Evolutionary conservation across 2,329 filamentous ascomycete species (phyloP), one percentile per base, ranked within the genome.

Genomic region (Colletotrichum musae): DNA sequence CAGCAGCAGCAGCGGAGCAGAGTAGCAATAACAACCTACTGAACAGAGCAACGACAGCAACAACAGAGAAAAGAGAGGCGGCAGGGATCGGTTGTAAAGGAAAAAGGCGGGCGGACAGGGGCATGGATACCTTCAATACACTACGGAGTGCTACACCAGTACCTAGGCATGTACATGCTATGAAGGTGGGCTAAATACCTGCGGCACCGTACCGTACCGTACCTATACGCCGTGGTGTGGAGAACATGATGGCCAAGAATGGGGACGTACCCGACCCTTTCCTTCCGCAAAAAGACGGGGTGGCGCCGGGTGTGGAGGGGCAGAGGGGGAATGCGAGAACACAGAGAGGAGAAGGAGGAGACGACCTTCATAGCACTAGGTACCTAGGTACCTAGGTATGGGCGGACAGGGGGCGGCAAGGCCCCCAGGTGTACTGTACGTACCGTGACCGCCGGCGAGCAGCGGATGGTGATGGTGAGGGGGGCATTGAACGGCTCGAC

Each of bases 321-420:
- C 24, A 57, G 47, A 32, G 60, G 64, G 56, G 56, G 43, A 12
- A 50, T 10, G 16, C 43, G 32, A 36, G 32, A 47, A 47, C 9
- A 18, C 9, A 24, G 47, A 69, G 64, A 70, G 70, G 60, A 71
- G 69, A 65, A 66, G 64, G 69, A 71, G 72, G 70, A 62, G 57
- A 69, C 54, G 57, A 50, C 45, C 45, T 15, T 48, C 45, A 16
- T 24, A 24, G 18, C 18, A 18, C 18, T 18, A 18, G 18, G 45
- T n/a, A n/a, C 45, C 36, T 39, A 39, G 36, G 45, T 48, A 48
- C 13, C 12, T 48, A 48, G 45, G 45, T 18, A n/a, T 24, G 47
- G 32, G 32, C 32, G 7, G 32, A 36, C 32, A 36, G 32, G 32
- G 32, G 32, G 32, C 32, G 32, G 32, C 32, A 10, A 36, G 7